These are phyloP conservation scores for Lonicera japonica DNA, from an alignment of 129 eudicot genomes.

Conservation along the genomic window DNA sequence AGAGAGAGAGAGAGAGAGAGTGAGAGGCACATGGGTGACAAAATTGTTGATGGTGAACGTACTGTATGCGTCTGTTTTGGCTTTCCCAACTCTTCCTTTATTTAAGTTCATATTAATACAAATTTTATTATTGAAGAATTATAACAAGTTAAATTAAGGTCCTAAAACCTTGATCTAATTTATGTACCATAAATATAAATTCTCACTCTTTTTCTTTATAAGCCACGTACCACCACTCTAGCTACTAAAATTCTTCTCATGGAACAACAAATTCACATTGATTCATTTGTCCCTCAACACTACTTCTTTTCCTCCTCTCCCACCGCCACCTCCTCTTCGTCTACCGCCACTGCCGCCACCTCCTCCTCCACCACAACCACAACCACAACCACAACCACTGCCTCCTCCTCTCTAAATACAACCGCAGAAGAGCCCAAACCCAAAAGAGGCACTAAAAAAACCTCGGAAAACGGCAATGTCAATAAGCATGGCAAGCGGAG, in stretches of 20 bases:
- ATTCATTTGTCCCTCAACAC: slow-evolving; percentile 18
- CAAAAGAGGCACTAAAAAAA: slow-evolving; percentile 20
- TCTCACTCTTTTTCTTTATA: slow-evolving; percentile 23
- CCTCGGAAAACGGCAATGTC: slow-evolving; percentile 25
- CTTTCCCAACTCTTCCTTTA: slow-evolving; percentile 16
- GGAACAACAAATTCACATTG: slow-evolving; percentile 33
- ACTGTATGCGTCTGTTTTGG: slow-evolving; percentile 13
- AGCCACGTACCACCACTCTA: not conserved
- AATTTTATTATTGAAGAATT: slow-evolving; percentile 27
- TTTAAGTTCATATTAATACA: slow-evolving; percentile 18
- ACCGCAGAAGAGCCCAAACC: slow-evolving; percentile 13
- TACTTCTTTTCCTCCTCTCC: slow-evolving; percentile 16
- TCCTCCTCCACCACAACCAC: too few species aligned
- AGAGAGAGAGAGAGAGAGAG: not conserved
- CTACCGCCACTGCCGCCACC: slow-evolving; percentile 5
- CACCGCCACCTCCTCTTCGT: slow-evolving; percentile 16
- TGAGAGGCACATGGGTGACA: slow-evolving; percentile 19
- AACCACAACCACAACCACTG: slow-evolving; percentile 17
- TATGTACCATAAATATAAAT: slow-evolving; percentile 29
- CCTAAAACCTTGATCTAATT: slow-evolving; percentile 16
- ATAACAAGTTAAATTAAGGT: slow-evolving; percentile 30
- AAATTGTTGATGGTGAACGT: slow-evolving; percentile 16
- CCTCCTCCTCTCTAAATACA: slow-evolving; percentile 16
- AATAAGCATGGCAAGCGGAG: slow-evolving; percentile 12
- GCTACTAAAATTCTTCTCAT: not conserved